A percentile compares a stretch with the other conserved stretches of the same genome.
Conservation (phyloP, 2,329 filamentous ascomycete genomes). For the Pleomassaria siparia region DNA sequence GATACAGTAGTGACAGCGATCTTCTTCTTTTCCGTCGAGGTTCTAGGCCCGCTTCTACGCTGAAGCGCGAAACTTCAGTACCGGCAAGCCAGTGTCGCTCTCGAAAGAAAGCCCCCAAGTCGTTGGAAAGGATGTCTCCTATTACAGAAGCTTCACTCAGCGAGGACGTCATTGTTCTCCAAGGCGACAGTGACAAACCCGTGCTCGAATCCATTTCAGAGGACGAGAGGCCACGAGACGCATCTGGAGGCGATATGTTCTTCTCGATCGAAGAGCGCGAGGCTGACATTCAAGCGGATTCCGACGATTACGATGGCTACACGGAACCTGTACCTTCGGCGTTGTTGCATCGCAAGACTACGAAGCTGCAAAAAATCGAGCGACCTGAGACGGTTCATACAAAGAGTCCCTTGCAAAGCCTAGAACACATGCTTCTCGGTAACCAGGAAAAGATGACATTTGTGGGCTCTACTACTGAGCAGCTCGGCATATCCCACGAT, state of each 20-base stretch:
- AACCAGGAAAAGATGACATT: neutral
- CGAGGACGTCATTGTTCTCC: neutral
- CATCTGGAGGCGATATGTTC: neutral
- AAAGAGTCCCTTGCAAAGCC: neutral
- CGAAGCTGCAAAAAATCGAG: neutral
- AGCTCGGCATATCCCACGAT: neutral
- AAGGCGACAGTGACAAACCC: neutral
- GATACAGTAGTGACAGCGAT: constrained; percentile 2
- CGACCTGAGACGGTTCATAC: neutral
- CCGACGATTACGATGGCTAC: neutral
- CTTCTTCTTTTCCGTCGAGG: neutral
- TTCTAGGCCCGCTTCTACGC: neutral
- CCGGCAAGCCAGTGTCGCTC: neutral
- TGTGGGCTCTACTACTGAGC: neutral
- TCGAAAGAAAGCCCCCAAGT: constrained; percentile 2
- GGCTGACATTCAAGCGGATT: neutral
- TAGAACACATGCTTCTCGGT: neutral
- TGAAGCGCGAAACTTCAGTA: no score
- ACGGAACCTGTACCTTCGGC: neutral
- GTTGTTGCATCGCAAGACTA: neutral
- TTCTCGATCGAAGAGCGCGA: neutral
- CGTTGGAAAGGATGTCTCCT: constrained; percentile 4
- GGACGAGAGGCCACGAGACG: neutral
- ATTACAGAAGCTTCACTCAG: constrained; percentile 3
- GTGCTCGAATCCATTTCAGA: neutral